Conservation (phyloP, 2,329 filamentous ascomycete species). For the Macrophomina phaseolina region DNA sequence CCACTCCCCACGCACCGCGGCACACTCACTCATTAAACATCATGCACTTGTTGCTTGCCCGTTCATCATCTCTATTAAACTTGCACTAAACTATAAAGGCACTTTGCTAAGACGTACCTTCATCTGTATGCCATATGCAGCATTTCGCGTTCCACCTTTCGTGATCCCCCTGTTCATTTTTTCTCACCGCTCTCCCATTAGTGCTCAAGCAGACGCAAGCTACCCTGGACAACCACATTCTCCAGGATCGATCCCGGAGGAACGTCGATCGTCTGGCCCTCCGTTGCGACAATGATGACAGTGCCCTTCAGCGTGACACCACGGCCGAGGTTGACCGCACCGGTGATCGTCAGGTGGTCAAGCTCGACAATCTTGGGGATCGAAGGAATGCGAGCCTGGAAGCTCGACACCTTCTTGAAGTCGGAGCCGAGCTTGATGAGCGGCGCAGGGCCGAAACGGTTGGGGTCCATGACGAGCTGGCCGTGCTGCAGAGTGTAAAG, state of each 20-base stretch:
- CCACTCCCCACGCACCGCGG: constrained; percentile 1
- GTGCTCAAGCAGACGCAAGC: constrained; percentile 76
- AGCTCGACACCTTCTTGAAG: constrained; percentile 99
- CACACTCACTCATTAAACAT: constrained; percentile 1
- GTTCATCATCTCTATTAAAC: constrained; percentile 26
- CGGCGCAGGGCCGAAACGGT: constrained; percentile 93
- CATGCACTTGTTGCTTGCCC: background rate
- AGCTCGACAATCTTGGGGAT: constrained; percentile 92
- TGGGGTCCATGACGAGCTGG: constrained; percentile 94
- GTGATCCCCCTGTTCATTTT: background rate
- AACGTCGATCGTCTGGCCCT: constrained; percentile 97
- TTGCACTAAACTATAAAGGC: constrained; percentile 13
- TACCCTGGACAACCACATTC: constrained; percentile 98
- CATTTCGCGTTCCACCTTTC: constrained; percentile 15
- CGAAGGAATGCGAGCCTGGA: constrained; percentile 84
- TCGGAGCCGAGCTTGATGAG: constrained; percentile 98
- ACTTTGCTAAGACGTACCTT: constrained; percentile 10
- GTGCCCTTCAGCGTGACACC: constrained; percentile 97
- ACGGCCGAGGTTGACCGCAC: constrained; percentile 93
- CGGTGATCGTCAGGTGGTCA: constrained; percentile 95
- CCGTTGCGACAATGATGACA: constrained; percentile 97
- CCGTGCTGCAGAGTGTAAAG: constrained; percentile 99
- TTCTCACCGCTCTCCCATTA: constrained; percentile 37
- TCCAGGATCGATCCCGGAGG: constrained; percentile 95
- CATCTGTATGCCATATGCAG: constrained; percentile 22